Evolutionary conservation across 768 basidiomycete genomes (phyloP).

Genomic region (Suillus luteus): DNA sequence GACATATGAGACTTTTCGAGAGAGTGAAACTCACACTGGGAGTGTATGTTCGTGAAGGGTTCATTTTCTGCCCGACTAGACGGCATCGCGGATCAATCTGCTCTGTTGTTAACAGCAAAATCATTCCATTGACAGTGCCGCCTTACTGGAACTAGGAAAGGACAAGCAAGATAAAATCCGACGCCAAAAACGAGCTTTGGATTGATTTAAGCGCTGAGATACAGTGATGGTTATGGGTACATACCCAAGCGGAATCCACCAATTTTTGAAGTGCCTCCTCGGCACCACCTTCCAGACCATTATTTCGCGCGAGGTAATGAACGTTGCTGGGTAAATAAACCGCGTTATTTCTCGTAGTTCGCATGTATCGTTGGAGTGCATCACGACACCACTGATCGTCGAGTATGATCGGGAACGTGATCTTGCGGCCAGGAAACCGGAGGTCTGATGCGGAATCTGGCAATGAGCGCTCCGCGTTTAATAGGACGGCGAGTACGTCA

Average conservation of each 20-base stretch:
- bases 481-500: conserved; percentile 43
- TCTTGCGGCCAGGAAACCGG: conserved; percentile 50
- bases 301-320: conserved; percentile 65
- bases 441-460: conserved; percentile 42
- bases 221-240: conserved; percentile 8
- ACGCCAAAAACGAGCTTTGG: conserved; percentile 59
- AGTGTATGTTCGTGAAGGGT: conserved; percentile 68
- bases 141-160: conserved; percentile 59
- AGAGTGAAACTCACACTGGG: conserved; percentile 45
- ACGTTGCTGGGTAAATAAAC: conserved; percentile 71
- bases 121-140: background rate
- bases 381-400: conserved; percentile 60
- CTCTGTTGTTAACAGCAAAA: background rate
- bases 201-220: background rate
- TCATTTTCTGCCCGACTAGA: conserved; percentile 73
- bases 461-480: conserved; percentile 39
- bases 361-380: conserved; percentile 60
- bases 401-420: conserved; percentile 63
- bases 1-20: background rate
- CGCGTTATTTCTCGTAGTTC: conserved; percentile 52
- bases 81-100: conserved; percentile 61
- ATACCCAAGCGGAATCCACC: conserved; percentile 52
- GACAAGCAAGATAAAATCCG: conserved; percentile 66
- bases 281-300: conserved; percentile 49
- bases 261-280: conserved; percentile 49